Base-by-base conservation (phyloP, 1,139 yeast genomes). In the Taphrina populina region DNA sequence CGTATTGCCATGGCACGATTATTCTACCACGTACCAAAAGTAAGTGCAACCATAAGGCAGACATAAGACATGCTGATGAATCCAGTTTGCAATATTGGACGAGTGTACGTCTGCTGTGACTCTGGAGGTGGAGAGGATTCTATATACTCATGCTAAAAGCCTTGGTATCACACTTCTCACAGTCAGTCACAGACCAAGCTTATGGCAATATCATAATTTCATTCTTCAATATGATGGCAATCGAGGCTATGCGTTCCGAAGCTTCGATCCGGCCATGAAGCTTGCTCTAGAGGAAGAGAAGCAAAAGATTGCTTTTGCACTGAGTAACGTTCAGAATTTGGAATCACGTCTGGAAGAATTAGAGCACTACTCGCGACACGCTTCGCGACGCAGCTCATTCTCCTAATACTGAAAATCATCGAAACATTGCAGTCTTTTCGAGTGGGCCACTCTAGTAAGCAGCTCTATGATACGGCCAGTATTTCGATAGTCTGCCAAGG, bases 91-190 rank as follows among this genome's bases (percentile, higher is more conserved):
- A 0, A 95, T 90, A 26, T 74, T 90, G 62, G 97, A 90, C 71
- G 96, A 90, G 71, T 90, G 96, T 70, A 90, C 97, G 0, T 87
- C 96, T 4, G 92, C 95, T 1, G 95, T 88, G 1, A 83, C 95
- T 0, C 86, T 95, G 19, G 88, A 84, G 61, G 84, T 88, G 81
- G 97, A 90, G 68, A 88, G 84, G 60, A 82, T 83, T 64, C 88
- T 92, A 88, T 90, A 90, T 67, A 71, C 81, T 53, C 87, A 86
- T 67, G 96, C 96, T 0, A 87, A 84, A 66, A 74, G 76, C 26
- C 74, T 87, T 62, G 88, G 88, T 0, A 88, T 88, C 58, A 85
- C 96, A 0, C 77, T 90, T 33, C 73, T 90, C 51, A 87, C 96
- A 0, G 97, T 90, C 13, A 92, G 96, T 49, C 96, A 90, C 70